Percentiles rank a stretch among this genome's conserved stretches.
phyloP scores from a whole-genome alignment of 805 yeast genomes.

The Saccharomycopsis sp. region DNA sequence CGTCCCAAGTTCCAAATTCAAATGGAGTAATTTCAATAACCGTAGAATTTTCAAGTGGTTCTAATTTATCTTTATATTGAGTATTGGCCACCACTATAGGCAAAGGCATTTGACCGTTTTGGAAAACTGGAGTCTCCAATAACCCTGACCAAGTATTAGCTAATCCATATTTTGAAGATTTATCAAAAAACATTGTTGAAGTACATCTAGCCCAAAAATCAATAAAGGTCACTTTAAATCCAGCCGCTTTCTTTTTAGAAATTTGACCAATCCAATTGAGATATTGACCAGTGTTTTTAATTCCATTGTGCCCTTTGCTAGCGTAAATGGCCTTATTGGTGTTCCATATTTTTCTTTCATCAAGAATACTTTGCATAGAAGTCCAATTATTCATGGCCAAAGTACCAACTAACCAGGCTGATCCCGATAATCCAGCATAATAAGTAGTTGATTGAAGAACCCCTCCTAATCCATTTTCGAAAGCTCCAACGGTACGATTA shows the following conservation, averaged over 20 bases:
- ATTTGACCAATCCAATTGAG: conserved; percentile 35
- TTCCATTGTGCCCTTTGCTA: too few species aligned
- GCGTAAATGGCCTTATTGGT: too few species aligned
- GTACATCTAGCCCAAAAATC: conserved; percentile 76
- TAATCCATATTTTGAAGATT: conserved; percentile 35
- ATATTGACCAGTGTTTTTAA: too few species aligned
- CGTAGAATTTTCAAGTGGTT: conserved; percentile 35
- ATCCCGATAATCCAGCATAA: conserved; percentile 75
- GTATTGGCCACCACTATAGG: conserved; percentile 60
- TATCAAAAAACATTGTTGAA: conserved; percentile 59
- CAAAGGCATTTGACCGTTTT: conserved; percentile 56
- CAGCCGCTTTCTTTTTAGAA: conserved; percentile 44
- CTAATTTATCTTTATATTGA: conserved; percentile 35
- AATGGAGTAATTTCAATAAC: conserved; percentile 51
- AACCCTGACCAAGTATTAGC: conserved; percentile 52
- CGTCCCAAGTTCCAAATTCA: conserved; percentile 86
- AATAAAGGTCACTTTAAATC: conserved; percentile 52
- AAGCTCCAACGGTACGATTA: conserved; percentile 49
- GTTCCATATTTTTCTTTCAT: conserved; percentile 23
- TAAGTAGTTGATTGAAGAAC: conserved; percentile 61
- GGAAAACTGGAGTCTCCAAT: conserved; percentile 48
- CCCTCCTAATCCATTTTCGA: conserved; percentile 58
- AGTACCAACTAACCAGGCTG: conserved; percentile 71
- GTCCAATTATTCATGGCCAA: conserved; percentile 65
- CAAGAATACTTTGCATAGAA: conserved; percentile 46